Conservation (phyloP, 306 rosid genomes). For the Cercis canadensis region DNA sequence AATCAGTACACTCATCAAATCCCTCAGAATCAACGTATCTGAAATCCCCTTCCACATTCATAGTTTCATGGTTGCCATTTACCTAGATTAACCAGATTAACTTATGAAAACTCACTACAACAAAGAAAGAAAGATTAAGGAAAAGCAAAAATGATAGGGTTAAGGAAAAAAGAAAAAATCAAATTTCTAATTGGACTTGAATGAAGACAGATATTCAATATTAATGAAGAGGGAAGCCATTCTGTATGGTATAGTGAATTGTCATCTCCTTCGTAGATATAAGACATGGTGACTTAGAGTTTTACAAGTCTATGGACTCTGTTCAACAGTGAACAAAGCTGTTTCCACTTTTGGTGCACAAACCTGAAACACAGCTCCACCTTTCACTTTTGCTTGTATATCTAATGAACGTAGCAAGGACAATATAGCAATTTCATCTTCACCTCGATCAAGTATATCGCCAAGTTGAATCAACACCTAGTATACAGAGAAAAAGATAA, state of each 20-base stretch:
- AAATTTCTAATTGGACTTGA: background rate
- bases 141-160: background rate
- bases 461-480: conserved; percentile 96
- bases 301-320: background rate
- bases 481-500: background rate
- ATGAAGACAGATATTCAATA: background rate
- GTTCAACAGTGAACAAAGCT: background rate
- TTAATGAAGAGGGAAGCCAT: conserved; percentile 11
- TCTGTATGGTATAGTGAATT: background rate
- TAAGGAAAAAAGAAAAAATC: too few species aligned
- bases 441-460: conserved; percentile 94
- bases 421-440: conserved; percentile 91
- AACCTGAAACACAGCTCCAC: conserved; percentile 99
- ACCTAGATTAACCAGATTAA: conserved; percentile 55
- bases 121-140: background rate
- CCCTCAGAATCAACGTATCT: conserved; percentile 79
- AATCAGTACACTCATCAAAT: conserved; percentile 81
- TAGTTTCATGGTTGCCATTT: conserved; percentile 93
- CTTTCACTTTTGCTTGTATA: conserved; percentile 76
- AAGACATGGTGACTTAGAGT: conserved; percentile 18
- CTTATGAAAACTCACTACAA: conserved; percentile 15
- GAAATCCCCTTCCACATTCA: conserved; percentile 97
- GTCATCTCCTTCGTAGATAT: background rate
- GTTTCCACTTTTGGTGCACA: conserved; percentile 34
- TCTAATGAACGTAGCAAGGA: conserved; percentile 87